These are phyloP conservation scores for Populus simonii DNA, from an alignment of 345 rosid genomes.

Conservation along the genomic window DNA sequence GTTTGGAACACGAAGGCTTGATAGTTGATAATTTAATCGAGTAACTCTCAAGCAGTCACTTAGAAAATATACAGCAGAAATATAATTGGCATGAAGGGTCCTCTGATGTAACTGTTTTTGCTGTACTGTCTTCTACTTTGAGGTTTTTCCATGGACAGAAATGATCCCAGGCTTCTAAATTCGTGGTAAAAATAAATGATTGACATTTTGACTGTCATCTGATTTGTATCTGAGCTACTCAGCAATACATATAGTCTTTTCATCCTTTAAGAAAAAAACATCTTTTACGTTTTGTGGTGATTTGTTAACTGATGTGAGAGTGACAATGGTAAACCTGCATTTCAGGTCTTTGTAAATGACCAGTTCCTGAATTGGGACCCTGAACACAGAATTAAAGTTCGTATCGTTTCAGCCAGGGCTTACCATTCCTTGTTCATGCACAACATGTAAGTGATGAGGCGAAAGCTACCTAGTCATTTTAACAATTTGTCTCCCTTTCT, in stretches of 20 bases:
- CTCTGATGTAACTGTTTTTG: neutral
- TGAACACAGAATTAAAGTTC: constrained; percentile 80
- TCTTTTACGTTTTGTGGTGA: neutral
- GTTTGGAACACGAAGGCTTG: neutral
- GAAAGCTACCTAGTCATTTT: neutral
- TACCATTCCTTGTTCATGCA: constrained; percentile 98
- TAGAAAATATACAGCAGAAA: neutral
- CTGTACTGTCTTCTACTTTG: neutral
- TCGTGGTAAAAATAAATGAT: neutral
- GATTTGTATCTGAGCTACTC: too few relatives aligned
- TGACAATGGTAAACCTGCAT: neutral
- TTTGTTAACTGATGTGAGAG: neutral
- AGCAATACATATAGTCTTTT: too few relatives aligned
- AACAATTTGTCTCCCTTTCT: neutral
- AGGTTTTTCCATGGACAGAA: neutral
- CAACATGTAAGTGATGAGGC: constrained; percentile 72
- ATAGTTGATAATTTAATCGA: neutral
- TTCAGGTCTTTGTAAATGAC: constrained; percentile 86
- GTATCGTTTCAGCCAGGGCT: constrained; percentile 97
- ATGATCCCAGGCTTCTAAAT: neutral
- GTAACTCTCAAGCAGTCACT: neutral
- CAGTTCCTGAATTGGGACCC: constrained; percentile 96
- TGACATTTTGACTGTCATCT: neutral
- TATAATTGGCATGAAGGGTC: neutral
- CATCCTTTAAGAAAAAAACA: neutral